Evolutionary conservation across 176 grass and related monocot species (phyloP).

Genomic region (Musa beccarii): DNA sequence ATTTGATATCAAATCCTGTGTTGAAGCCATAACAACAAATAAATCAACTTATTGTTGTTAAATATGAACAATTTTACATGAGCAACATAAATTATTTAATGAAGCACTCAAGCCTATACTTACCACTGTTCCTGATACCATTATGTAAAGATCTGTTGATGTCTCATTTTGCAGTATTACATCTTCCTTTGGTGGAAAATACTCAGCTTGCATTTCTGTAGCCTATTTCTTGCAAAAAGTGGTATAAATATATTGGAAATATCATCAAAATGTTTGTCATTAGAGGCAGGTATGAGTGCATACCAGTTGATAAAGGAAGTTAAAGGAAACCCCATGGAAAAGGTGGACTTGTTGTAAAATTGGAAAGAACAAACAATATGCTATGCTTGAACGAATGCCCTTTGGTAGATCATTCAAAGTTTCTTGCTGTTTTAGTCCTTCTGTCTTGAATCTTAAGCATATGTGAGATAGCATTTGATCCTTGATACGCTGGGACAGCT

Average conservation of each 20-base stretch:
- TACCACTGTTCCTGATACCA: constrained; percentile 74
- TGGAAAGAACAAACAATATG: constrained; percentile 53
- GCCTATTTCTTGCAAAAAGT: constrained; percentile 30
- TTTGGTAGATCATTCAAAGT: constrained; percentile 57
- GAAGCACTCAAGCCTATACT: constrained; percentile 26
- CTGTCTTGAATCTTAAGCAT: constrained; percentile 65
- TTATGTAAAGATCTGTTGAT: constrained; percentile 61
- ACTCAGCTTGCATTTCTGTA: constrained; percentile 67
- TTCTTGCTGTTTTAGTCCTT: constrained; percentile 68
- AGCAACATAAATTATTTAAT: neutral
- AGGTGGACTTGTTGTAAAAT: constrained; percentile 47
- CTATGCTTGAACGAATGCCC: constrained; percentile 61
- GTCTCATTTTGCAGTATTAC: constrained; percentile 57
- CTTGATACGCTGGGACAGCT: constrained; percentile 44
- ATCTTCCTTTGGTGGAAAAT: constrained; percentile 61
- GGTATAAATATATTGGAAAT: constrained; percentile 9
- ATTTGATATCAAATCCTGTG: constrained; percentile 34
- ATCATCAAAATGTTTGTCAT: neutral
- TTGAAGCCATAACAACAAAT: constrained; percentile 1
- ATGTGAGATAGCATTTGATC: constrained; percentile 84
- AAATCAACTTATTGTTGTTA: neutral
- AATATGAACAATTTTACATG: neutral
- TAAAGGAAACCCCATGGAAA: constrained; percentile 56
- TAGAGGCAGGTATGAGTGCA: neutral
- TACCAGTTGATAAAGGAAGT: constrained; percentile 74